Base-by-base conservation (phyloP, 1,284 basidiomycete species). In the Earliella scabrosa region DNA sequence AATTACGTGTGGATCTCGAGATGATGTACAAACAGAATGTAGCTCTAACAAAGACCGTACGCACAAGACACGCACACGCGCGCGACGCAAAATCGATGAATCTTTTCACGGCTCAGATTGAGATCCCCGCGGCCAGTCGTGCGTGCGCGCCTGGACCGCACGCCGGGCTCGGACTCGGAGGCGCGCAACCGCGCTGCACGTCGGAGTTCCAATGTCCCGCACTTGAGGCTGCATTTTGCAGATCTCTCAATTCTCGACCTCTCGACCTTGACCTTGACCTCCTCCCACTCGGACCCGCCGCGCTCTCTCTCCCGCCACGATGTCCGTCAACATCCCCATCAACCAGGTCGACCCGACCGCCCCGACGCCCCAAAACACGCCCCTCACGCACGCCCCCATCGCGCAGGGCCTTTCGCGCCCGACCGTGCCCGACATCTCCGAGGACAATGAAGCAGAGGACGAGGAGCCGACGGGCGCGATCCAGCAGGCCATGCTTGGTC, bases 341-440 rank as follows among this genome's bases (percentile, higher is more conserved):
- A 72, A 72, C 47, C 71, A 75, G 36, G 65, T 69, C 60, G 79
- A 80, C 66, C 73, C 78, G 11, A 82, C 82, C 14, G 90, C 90
- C 4, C 90, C 90, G 20, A 93, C 90, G 21, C 90, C 90, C 14
- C 88, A 90, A 72, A 93, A 93, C 78, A 92, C 90, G 14, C 90
- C 90, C 16, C 77, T 92, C 66, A 83, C 78, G 60, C 83, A 86
- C 54, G 84, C 85, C 20, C 87, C 88, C 50, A 83, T 92, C 71
- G 79, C 85, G 21, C 75, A 75, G 54, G 82, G 87, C 61, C 76
- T 90, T 58, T 88, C 87, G 41, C 81, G 84, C 62, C 86, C 83
- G 21, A 87, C 83, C 9, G 82, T 88, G 49, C 87, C 88, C 50
- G 83, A 86, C 66, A 88, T 90, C 67, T 74, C 81, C 61, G 88